Evolutionary conservation across 2,329 filamentous ascomycete genomes (phyloP), one percentile per base, ranked within the genome.

Genomic region (Verticillium klebahnii): DNA sequence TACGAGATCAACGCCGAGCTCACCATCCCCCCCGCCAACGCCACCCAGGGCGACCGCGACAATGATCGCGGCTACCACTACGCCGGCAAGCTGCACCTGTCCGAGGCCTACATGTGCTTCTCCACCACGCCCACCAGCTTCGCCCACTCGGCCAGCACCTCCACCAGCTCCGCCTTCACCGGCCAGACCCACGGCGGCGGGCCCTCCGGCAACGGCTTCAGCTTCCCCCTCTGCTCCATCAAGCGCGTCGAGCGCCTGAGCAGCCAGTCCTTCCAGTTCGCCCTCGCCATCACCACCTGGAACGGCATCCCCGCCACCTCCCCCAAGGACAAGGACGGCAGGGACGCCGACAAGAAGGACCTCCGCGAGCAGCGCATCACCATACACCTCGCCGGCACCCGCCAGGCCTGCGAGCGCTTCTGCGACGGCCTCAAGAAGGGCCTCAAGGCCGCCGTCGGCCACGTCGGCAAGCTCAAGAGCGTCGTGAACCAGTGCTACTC

Each of bases 1-100:
- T 93, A 96, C 78, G 95, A 99, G 81, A 97, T 99, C 78, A 93
- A 91, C 64, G 93, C 95, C 72, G 95, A 99, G 80, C 86, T 99
- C 63, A 96, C 93, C 61, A 91, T 99, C 63, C 89, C 89, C 61
- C 88, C 86, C 65, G 86, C 86, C 66, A 91, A 89, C 75, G 84
- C 80, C 68, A 88, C 84, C 64, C 85, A 89, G 57, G 88, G 89
- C 64, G 90, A 92, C 68, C 88, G 88, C 74, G 85, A 89, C 66
- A 85, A 85, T 61, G 87, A 88, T 62, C 83, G 86, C 68, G 92
- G 92, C 68, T 96, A 90, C 77, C 91, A 93, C 73, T 98, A 99
- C 79, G 88, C 89, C 29, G 95, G 95, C 58, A 93, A 93, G 75
- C 85, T 99, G 59, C 94, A 99, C 74, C 81, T 99, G 66, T 97